Evolutionary conservation across 2,329 filamentous ascomycete genomes (phyloP), one percentile per base, ranked within the genome.

Genomic region (Colletotrichum sidae): DNA sequence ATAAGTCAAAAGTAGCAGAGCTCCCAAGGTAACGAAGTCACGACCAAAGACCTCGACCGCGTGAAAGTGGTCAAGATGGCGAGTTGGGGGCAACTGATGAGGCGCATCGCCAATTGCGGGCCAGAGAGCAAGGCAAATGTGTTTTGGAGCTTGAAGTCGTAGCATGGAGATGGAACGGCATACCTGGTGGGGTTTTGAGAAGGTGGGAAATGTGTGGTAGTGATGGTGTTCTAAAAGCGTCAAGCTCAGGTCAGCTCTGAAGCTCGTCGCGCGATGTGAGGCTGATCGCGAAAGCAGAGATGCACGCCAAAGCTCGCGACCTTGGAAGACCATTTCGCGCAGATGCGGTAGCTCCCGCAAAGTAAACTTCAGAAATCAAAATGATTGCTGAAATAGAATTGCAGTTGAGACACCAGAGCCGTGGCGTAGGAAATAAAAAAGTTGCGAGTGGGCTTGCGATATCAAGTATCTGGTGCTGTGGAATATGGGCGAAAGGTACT

Each of bases 401-500:
- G 39, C 11, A 42, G 8, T 13, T 51, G 13, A 44, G 44, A 39
- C 46, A 54, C 15, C 8, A 9, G 8, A 25, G 15, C 15, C 10
- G 2, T 13, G 7, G 8, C 25, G 25, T 49, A 56, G n/a, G 11
- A 12, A 33, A 34, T 47, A n/a, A 8, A 35, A 15, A 41, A 34
- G 42, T 53, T 58, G 60, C 35, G 47, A 79, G 80, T 82, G 71
- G 70, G 69, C 76, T 78, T 78, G 76, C 25, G 25, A 25, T 25
- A 25, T 25, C 25, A 25, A 25, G 25, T 25, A 25, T 25, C 25
- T 25, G 51, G 60, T 65, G 69, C 74, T 73, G 78, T 72, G 73
- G 69, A 69, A 68, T 70, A 51, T 56, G 77, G 73, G 76, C 70
- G 55, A 56, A 69, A 84, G 71, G 84, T 86, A 88, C 86, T 88